Evolutionary conservation across 2,329 filamentous ascomycete species (phyloP), one percentile per base, ranked within the genome.

Genomic region (Clonostachys solani): DNA sequence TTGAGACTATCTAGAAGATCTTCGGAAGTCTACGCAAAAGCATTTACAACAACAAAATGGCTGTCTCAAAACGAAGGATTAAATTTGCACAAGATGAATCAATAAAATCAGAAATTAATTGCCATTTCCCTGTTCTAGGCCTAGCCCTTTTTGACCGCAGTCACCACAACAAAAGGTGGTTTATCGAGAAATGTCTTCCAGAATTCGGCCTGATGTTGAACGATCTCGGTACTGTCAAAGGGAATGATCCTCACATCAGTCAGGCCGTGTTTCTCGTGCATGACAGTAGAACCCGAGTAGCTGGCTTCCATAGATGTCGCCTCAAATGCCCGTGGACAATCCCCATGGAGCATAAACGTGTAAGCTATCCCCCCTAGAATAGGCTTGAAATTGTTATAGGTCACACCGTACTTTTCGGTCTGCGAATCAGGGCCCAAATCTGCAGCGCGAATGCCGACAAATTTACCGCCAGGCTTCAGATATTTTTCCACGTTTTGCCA

Each of bases 381-480:
- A 12, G 12, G n/a, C 35, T 40, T 23, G 37, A 46, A 37, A 18
- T 34, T 29, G 35, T 40, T 18, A 19, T 19, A 40, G 12, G 44
- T 40, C 34, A 19, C 35, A 10, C 44, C 44, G 44, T 46, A 46
- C 44, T 46, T 46, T 9, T 34, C 36, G 13, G 44, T 46, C 15
- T 38, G 36, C 36, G 8, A n/a, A n/a, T n/a, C 36, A 18, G 15
- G 17, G 3, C 12, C 18, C 17, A 17, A 15, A 33, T 33, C 38
- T n/a, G 33, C 23, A n/a, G 45, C 52, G 19, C 60, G 53, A 17
- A 56, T 49, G 7, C 57, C 52, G 36, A 60, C 42, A 47, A 62
- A 63, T 15, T 49, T 51, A 1, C 62, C 61, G 1, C 61, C 59
- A 0, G 61, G 57, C 48, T 56, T 58, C 12, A 62, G 48, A 37